A percentile compares a stretch with the other conserved stretches of the same genome.
Conservation (phyloP, 257 asterid species). For the Lavandula angustifolia region DNA sequence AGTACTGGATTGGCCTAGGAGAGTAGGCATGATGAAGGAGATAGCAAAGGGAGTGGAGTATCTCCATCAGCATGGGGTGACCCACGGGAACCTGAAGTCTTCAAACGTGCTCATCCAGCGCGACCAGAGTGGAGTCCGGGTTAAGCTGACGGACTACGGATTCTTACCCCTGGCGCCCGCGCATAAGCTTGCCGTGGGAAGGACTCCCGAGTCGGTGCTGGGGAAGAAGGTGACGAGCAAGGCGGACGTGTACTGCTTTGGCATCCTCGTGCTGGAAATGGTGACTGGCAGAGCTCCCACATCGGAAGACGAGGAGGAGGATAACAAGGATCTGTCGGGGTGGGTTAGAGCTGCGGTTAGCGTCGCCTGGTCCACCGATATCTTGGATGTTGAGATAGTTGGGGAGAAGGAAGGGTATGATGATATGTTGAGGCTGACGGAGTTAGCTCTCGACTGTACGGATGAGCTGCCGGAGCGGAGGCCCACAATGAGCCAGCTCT, state of each 20-base stretch:
- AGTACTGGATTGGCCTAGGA: slow-evolving; percentile 55
- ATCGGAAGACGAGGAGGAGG: not conserved
- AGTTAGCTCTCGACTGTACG: slow-evolving; percentile 66
- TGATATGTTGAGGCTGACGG: slow-evolving; percentile 65
- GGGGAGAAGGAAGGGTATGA: slow-evolving; percentile 62
- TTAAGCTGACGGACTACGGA: slow-evolving; percentile 72
- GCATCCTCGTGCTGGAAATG: slow-evolving; percentile 59
- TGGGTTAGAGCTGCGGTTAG: slow-evolving; percentile 61
- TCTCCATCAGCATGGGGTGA: slow-evolving; percentile 50
- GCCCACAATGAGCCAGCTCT: slow-evolving; percentile 51
- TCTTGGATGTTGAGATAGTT: slow-evolving; percentile 58
- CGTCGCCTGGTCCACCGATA: slow-evolving; percentile 72
- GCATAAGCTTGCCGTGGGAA: slow-evolving; percentile 45
- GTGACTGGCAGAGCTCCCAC: slow-evolving; percentile 56
- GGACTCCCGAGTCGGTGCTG: slow-evolving; percentile 51
- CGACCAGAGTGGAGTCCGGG: slow-evolving; percentile 9
- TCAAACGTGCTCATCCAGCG: slow-evolving; percentile 47
- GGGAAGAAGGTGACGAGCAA: slow-evolving; percentile 50
- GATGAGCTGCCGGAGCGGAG: slow-evolving; percentile 49
- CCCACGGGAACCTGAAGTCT: slow-evolving; percentile 74
- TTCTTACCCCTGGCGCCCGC: slow-evolving; percentile 42
- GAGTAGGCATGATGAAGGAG: slow-evolving; percentile 57
- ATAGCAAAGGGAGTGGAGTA: slow-evolving; percentile 51
- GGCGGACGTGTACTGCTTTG: slow-evolving; percentile 73
- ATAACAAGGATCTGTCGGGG: slow-evolving; percentile 44